phyloP scores from a whole-genome alignment of 139 green algal genomes.

The Chlorella sp. region DNA sequence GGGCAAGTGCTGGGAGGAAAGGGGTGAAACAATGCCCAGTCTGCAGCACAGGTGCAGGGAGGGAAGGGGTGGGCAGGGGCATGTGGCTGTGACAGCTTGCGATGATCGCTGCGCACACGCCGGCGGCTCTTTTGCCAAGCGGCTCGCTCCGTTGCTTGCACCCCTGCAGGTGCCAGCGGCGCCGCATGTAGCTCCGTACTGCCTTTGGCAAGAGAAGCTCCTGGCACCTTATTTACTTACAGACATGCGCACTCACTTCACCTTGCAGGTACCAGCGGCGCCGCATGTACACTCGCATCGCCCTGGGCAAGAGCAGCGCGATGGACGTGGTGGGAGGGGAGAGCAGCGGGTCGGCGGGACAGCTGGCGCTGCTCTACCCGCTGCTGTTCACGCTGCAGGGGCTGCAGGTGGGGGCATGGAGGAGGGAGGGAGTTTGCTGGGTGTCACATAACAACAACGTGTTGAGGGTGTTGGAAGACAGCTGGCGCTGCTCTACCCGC shows the following conservation, averaged over 20 bases:
- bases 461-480: not conserved
- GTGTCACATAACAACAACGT: not conserved
- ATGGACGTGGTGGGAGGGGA: constrained; percentile 95
- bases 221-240: too few relatives aligned
- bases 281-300: constrained; percentile 96
- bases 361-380: constrained; percentile 91
- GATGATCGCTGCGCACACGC: too few relatives aligned
- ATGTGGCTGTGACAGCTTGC: too few relatives aligned
- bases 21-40: too few relatives aligned
- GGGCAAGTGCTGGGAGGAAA: too few relatives aligned
- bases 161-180: constrained; percentile 80
- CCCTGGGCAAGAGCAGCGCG: constrained; percentile 85
- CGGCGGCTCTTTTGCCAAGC: not conserved
- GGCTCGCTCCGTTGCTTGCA: not conserved
- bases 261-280: constrained; percentile 82
- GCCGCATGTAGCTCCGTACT: constrained; percentile 94
- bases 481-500: constrained; percentile 80
- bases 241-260: not conserved
- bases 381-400: constrained; percentile 81
- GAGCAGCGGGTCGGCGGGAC: constrained; percentile 70
- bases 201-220: constrained; percentile 87
- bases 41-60: too few relatives aligned
- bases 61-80: not conserved
- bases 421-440: not conserved
- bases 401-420: constrained; percentile 19